Percentiles rank a stretch among this genome's conserved stretches.
Conservation (phyloP, 1,284 basidiomycete species). For the Trametes pubescens region DNA sequence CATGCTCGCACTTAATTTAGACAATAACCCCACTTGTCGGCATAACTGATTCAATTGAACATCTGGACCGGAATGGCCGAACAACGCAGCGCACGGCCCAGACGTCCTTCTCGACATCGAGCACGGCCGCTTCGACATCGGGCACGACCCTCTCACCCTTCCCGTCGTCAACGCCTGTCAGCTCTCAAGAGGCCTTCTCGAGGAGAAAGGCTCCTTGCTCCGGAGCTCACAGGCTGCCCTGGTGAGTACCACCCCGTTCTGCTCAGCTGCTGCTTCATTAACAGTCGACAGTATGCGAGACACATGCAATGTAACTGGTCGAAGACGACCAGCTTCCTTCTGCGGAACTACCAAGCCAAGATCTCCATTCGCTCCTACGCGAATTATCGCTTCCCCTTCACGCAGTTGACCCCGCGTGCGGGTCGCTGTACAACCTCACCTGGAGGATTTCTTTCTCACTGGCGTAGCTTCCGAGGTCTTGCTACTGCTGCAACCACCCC, state of each 20-base stretch:
- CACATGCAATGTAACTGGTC: slow-evolving; percentile 72
- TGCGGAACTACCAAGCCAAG: slow-evolving; percentile 16
- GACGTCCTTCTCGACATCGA: not conserved
- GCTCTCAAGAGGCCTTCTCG: slow-evolving; percentile 21
- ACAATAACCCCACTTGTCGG: not conserved
- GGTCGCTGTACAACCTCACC: not conserved
- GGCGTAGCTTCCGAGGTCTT: slow-evolving; percentile 10
- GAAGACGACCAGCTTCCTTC: slow-evolving; percentile 48
- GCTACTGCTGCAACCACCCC: slow-evolving; percentile 3
- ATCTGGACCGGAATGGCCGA: slow-evolving; percentile 13
- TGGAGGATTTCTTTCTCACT: not conserved
- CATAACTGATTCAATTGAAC: not conserved
- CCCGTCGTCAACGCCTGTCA: slow-evolving; percentile 6
- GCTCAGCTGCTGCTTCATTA: not conserved
- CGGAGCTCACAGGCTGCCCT: slow-evolving; percentile 34
- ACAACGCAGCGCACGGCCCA: too few relatives aligned
- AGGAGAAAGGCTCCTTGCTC: slow-evolving; percentile 11
- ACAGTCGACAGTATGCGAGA: slow-evolving; percentile 54
- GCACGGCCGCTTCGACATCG: slow-evolving; percentile 1
- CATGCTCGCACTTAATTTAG: not conserved
- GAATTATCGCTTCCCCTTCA: not conserved
- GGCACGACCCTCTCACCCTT: slow-evolving; percentile 1
- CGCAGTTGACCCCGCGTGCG: slow-evolving; percentile 18
- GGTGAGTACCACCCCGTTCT: slow-evolving; percentile 22
- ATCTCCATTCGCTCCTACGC: not conserved